Evolutionary conservation across 108 stramenopile genomes (phyloP).

Genomic region (Discostella pseudostelligera): DNA sequence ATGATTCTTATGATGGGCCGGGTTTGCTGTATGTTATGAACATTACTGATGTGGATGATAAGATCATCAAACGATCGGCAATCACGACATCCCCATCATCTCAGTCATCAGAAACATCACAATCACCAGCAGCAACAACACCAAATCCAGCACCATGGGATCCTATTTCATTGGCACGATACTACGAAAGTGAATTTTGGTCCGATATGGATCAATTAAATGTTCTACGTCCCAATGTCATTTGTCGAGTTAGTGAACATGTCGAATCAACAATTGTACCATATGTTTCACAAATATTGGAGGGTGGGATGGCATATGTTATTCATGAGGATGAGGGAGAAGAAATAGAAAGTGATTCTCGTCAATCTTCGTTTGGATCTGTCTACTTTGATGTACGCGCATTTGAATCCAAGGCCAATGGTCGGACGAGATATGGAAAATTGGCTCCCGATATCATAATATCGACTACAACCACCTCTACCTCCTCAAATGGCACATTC

Average conservation of each 20-base stretch:
- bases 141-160: conserved; percentile 40
- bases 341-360: conserved; percentile 12
- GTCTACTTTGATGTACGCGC: conserved; percentile 94
- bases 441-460: conserved; percentile 73
- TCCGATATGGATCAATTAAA: conserved; percentile 70
- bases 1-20: neutral
- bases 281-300: conserved; percentile 77
- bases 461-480: neutral
- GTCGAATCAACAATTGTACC: conserved; percentile 83
- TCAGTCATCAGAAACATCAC: conserved; percentile 7
- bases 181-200: conserved; percentile 77
- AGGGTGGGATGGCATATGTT: conserved; percentile 85
- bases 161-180: conserved; percentile 65
- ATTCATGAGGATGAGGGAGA: conserved; percentile 42
- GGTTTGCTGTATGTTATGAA: conserved; percentile 84
- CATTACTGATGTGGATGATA: conserved; percentile 99
- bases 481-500: conserved; percentile 39
- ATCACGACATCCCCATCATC: conserved; percentile 9
- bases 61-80: conserved; percentile 77
- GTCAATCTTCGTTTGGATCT: conserved; percentile 42
- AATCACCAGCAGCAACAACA: conserved; percentile 2
- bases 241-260: conserved; percentile 94
- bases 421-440: conserved; percentile 86
- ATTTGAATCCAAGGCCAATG: conserved; percentile 59
- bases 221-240: conserved; percentile 71